A percentile compares a stretch with the other conserved stretches of the same genome.
Evolutionary conservation across 306 rosid genomes (phyloP).

Genomic region (Dalbergia cultrata): DNA sequence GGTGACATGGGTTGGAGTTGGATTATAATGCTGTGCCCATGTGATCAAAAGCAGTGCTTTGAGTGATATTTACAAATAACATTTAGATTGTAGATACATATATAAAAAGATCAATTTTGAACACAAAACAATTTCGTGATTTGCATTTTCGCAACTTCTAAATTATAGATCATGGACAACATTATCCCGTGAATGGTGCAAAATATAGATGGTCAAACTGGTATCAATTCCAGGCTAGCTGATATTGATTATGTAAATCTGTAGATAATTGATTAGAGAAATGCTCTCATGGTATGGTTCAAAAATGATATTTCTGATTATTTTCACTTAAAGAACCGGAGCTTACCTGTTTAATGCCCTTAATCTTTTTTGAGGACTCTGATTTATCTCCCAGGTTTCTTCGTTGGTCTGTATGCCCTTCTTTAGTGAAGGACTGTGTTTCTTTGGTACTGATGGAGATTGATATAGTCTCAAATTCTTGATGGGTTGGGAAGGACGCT

Average conservation of each 20-base stretch:
- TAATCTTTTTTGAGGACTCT: slow-evolving; percentile 16
- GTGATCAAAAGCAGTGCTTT: slow-evolving; percentile 9
- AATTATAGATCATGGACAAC: not conserved
- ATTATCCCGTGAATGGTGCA: slow-evolving; percentile 5
- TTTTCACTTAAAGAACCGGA: slow-evolving; percentile 13
- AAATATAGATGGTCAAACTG: slow-evolving; percentile 20
- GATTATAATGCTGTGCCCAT: slow-evolving; percentile 3
- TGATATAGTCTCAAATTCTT: slow-evolving; percentile 15
- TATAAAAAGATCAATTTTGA: not conserved
- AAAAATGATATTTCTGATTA: not conserved
- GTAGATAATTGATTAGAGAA: slow-evolving; percentile 14
- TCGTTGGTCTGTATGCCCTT: not conserved
- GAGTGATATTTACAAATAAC: not conserved
- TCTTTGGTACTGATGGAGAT: slow-evolving; percentile 18
- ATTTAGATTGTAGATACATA: slow-evolving; percentile 12
- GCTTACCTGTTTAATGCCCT: slow-evolving; percentile 14
- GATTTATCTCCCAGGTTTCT: not conserved
- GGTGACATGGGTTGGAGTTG: not conserved
- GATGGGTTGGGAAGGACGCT: slow-evolving; percentile 33
- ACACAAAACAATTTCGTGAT: slow-evolving; percentile 1
- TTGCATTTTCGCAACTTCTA: not conserved
- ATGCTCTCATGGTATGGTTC: not conserved
- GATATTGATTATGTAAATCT: not conserved
- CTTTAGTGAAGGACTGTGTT: not conserved
- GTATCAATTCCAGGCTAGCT: not conserved